Base-by-base conservation (phyloP, 208 protist genomes). In the Trypanosoma grayi region DNA sequence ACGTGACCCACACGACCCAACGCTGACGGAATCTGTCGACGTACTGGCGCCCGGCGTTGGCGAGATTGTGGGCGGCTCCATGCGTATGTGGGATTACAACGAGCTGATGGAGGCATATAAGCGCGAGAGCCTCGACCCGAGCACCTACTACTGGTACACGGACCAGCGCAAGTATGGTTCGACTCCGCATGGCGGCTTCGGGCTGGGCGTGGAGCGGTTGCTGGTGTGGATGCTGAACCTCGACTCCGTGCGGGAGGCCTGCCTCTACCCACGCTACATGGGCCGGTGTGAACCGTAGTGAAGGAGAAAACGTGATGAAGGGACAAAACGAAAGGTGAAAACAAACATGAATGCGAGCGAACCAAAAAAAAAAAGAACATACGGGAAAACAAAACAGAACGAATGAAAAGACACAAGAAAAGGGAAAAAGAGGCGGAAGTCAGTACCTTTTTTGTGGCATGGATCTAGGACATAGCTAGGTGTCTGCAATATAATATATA, bases 21-120 rank as follows among this genome's bases (percentile, higher is more conserved):
- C 70, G 9, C 75, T 98, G 39, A 98, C 97, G 34, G 94, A 98
- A 79, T 95, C 86, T 18, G 85, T 97, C 2, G 98, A 99, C 62
- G 72, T 99, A 3, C 85, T 99, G 5, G 95, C 98, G 14, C 98
- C 98, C 41, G 97, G 97, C 60, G 90, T 99, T 41, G 98, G 98
- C 36, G 98, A 99, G 75, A 97, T 99, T 70, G 93, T 99, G 13
- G 98, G 98, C 43, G 98, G 98, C 13, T 98, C 90, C 14, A 99
- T 99, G 97, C 83, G 98, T 87, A 97, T 98, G 71, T 92, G 77
- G 57, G 70, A 95, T 54, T 90, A 96, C 52, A 81, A 98, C 2
- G 85, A 98, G 70, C 80, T 99, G 5, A 75, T 98, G 53, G 65
- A 78, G 0, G 96, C 79, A 11, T 99, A 98, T 76, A 78, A 88